These are phyloP conservation scores for Closterium sp. DNA, from an alignment of 139 green algal genomes.

Conservation along the genomic window DNA sequence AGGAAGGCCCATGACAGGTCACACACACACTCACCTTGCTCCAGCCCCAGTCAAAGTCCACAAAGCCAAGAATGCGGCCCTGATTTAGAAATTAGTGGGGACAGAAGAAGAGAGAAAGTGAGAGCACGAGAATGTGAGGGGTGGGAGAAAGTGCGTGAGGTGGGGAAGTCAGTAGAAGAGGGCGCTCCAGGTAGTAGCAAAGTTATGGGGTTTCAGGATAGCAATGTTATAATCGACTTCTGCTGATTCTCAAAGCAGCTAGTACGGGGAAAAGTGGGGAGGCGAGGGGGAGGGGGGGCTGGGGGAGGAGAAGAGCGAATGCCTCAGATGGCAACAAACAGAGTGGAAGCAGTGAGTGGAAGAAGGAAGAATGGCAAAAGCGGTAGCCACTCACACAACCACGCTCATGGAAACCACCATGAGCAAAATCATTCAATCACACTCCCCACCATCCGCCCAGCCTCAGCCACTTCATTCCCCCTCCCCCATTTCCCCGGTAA, in stretches of 20 bases:
- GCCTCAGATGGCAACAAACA: too few relatives aligned
- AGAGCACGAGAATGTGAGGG: background rate
- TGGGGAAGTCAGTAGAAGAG: background rate
- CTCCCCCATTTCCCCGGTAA: too few relatives aligned
- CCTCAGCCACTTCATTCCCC: too few relatives aligned
- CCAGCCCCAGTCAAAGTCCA: slow-evolving; percentile 91
- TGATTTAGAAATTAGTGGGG: slow-evolving; percentile 10
- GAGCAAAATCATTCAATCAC: background rate
- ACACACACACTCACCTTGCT: slow-evolving; percentile 33
- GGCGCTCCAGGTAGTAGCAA: background rate
- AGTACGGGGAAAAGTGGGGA: too few relatives aligned
- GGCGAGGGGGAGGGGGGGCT: too few relatives aligned
- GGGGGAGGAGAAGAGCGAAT: too few relatives aligned
- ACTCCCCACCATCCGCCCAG: too few relatives aligned
- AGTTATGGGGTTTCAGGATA: too few relatives aligned
- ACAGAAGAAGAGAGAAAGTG: background rate
- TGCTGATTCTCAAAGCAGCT: too few relatives aligned
- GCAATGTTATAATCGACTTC: too few relatives aligned
- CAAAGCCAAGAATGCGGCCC: slow-evolving; percentile 75
- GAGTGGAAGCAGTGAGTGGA: too few relatives aligned
- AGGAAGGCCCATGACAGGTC: background rate
- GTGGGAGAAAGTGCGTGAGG: background rate
- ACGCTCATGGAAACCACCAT: background rate
- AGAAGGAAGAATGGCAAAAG: too few relatives aligned
- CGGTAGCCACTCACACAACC: background rate